phyloP scores from a whole-genome alignment of 2,329 filamentous ascomycete species.

The Fusarium sp. region DNA sequence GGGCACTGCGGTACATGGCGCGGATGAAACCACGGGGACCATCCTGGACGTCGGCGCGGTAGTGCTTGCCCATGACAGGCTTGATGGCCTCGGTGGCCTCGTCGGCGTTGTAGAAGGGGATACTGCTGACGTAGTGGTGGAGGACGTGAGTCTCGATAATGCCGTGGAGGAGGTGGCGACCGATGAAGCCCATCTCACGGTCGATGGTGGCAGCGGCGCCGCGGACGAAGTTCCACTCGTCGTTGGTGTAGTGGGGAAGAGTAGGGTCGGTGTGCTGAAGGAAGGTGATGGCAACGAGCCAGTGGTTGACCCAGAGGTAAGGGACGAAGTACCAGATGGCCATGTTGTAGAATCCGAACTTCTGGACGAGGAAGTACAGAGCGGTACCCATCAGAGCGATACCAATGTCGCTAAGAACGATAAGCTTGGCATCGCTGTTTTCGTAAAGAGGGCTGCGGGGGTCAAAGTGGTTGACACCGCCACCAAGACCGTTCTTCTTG shows the following conservation, averaged over 20 bases:
- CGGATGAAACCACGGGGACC: conserved; percentile 86
- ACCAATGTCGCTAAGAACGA: conserved; percentile 88
- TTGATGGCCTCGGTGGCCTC: conserved; percentile 95
- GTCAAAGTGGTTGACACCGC: conserved; percentile 95
- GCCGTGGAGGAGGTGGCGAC: conserved; percentile 89
- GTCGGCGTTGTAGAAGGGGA: conserved; percentile 96
- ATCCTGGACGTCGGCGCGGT: conserved; percentile 82
- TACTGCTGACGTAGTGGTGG: conserved; percentile 96
- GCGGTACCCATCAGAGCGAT: conserved; percentile 69
- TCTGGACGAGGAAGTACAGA: conserved; percentile 77
- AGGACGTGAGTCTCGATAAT: conserved; percentile 98
- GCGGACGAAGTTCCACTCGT: conserved; percentile 92
- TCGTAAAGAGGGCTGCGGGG: conserved; percentile 91
- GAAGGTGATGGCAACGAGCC: conserved; percentile 97
- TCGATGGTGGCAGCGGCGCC: conserved; percentile 96
- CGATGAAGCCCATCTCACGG: conserved; percentile 96
- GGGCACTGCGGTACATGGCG: conserved; percentile 81
- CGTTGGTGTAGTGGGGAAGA: conserved; percentile 88
- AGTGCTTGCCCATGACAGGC: conserved; percentile 94
- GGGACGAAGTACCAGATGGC: conserved; percentile 94
- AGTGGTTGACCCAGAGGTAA: conserved; percentile 99
- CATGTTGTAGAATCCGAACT: conserved; percentile 86
- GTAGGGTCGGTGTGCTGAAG: conserved; percentile 96
- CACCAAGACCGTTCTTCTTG: conserved; percentile 83
- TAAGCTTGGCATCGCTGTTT: conserved; percentile 87